Evolutionary conservation across 164 flowering plant species (phyloP).

Genomic region (Vitis amurensis): DNA sequence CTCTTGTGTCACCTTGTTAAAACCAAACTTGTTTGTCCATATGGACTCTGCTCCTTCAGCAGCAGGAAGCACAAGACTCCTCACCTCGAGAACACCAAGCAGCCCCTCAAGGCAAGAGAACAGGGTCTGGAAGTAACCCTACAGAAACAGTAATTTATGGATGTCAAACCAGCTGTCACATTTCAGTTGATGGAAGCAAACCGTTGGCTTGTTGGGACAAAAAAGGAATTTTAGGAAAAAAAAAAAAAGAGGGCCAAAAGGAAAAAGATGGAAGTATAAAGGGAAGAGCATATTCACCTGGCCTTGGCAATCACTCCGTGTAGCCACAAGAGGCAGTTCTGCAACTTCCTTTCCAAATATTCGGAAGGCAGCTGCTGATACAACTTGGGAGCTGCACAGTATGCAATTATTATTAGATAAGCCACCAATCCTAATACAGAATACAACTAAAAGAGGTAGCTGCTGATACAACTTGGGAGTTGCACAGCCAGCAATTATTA

Average conservation of each 20-base stretch:
- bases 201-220: too few species aligned
- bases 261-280: background rate
- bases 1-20: slow-evolving; percentile 33
- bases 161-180: background rate
- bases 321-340: slow-evolving; percentile 76
- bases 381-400: slow-evolving; percentile 42
- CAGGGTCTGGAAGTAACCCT: slow-evolving; percentile 71
- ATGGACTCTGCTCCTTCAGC: slow-evolving; percentile 67
- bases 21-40: slow-evolving; percentile 66
- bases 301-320: slow-evolving; percentile 41
- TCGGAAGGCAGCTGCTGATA: slow-evolving; percentile 56
- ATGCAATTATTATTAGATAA: background rate
- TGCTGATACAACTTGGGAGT: too few species aligned
- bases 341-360: slow-evolving; percentile 56
- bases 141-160: slow-evolving; percentile 2
- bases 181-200: background rate
- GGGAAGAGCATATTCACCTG: slow-evolving; percentile 30
- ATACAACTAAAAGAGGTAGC: background rate
- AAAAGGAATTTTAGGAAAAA: too few species aligned
- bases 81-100: slow-evolving; percentile 44
- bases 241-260: background rate
- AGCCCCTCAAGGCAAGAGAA: slow-evolving; percentile 55
- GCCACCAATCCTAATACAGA: background rate
- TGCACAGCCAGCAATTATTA: too few species aligned
- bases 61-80: slow-evolving; percentile 58